Evolutionary conservation across 805 yeast genomes (phyloP), one percentile per base, ranked within the genome.

Genomic region (Diddensiella transvaalensis): DNA sequence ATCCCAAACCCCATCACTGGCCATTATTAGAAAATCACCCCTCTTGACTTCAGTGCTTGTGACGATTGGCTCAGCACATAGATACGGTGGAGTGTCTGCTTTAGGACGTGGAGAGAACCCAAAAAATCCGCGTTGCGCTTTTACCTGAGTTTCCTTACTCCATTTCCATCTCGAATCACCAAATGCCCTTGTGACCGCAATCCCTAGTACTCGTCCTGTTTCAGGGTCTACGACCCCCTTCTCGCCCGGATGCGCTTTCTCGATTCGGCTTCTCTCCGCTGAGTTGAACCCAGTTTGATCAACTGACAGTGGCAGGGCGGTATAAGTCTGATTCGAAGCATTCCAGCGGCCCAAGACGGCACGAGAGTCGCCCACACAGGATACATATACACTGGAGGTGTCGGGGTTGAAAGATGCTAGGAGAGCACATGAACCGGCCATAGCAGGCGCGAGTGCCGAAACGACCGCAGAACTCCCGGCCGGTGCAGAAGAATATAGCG

Each of bases 81-180:
- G 96, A 64, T 90, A 90, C 0, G 98, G 98, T 2, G 98, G 97
- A 1, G 96, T 83, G 32, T 49, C 80, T 73, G 49, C 86, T 74
- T 17, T 93, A 91, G 37, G 73, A 70, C 23, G 85, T 76, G 22
- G 65, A 51, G 50, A 75, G 68, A 62, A 89, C 77, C 24, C 95
- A 90, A 63, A 89, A 88, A 56, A 87, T 81, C 59, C 82, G 82
- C 53, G 82, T 75, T 60, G 85, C 82, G 21, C 84, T 73, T 47
- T 74, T 41, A 82, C 83, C 60, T 93, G 96, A 48, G 86, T 76
- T 21, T 82, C 78, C 35, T 71, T 72, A 30, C 87, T 78, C 72
- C 93, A 75, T 63, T 90, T 90, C 63, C 87, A 90, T 51, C 96
- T 77, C 52, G 95, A 93, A 66, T 90, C 98, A 42, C 98, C 98